Evolutionary conservation across 73 alveolate genomes (phyloP), one percentile per base, ranked within the genome.

Genomic region (Halteria grandinella): DNA sequence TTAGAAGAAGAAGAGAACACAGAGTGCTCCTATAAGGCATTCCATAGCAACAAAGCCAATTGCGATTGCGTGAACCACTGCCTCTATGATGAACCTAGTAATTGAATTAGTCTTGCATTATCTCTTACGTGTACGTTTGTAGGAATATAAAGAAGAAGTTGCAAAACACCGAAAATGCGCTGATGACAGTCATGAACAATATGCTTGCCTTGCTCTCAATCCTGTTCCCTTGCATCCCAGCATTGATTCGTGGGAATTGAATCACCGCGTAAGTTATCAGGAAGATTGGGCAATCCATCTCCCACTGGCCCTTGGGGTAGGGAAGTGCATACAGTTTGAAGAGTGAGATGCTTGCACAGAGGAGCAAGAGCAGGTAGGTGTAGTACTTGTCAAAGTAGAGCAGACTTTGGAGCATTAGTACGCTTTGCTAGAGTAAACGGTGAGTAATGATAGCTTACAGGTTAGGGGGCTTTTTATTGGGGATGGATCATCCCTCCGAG

Each of bases 241-340:
- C 29, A 5, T 12, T 31, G 2, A 66, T 66, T 45, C 80, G 43
- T 1, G 80, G 69, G 28, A 45, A 66, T 44, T 66, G 36, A 5
- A 66, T 39, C 39, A 66, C 43, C n/a, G 69, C 12, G 21, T 44
- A 66, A 8, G 66, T 66, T n/a, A 66, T 47, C 36, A 66, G 23
- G 36, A 66, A 66, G 39, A 41, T 44, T n/a, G n/a, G n/a, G 23
- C 43, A 45, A 17, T 66, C 80, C 80, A 66, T 66, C 18, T 41
- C 64, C 80, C 80, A 66, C 47, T 66, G 47, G 0, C 80, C 80
- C 29, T 66, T 54, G 6, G 80, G 80, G 31, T 66, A 66, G 27
- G 80, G 80, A 23, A 66, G 23, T 6, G 63, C 69, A 45, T 44
- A 66, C 32, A 66, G 34, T 32, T 66, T 66, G 53, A 44, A 66